A percentile compares a stretch with the other conserved stretches of the same genome.
Conservation (phyloP, 2,329 filamentous ascomycete genomes). For the Fusarium begoniae region DNA sequence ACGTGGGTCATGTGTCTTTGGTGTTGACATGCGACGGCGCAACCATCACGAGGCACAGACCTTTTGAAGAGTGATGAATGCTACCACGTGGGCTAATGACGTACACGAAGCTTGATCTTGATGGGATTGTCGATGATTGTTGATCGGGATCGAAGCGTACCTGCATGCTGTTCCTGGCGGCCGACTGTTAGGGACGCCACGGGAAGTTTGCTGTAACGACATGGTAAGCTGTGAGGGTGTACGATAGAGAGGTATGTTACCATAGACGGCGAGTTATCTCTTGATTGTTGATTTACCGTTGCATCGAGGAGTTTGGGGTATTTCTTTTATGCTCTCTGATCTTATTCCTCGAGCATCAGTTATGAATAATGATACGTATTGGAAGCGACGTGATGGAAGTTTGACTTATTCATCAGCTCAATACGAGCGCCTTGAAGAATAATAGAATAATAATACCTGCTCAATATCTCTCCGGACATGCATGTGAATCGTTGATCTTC, state of each 20-base stretch:
- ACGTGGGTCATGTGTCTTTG: constrained; percentile 40
- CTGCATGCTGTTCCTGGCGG: constrained; percentile 34
- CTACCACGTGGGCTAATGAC: constrained; percentile 38
- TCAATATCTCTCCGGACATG: not conserved
- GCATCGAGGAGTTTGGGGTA: not conserved
- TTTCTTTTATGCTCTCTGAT: not conserved
- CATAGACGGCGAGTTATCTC: not conserved
- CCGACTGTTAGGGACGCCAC: constrained; percentile 26
- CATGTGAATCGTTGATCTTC: not conserved
- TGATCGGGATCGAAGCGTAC: constrained; percentile 20
- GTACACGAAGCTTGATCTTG: not conserved
- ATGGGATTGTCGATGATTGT: constrained; percentile 21
- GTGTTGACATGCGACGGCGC: constrained; percentile 38
- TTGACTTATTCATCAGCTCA: not conserved
- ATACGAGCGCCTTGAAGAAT: not conserved
- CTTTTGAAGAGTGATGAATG: not conserved
- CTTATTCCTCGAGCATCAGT: not conserved
- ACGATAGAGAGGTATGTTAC: not conserved
- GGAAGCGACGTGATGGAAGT: not conserved
- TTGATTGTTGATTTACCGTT: too few relatives aligned
- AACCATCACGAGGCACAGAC: constrained; percentile 32
- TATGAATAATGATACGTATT: not conserved
- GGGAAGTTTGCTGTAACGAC: constrained; percentile 23
- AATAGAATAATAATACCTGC: not conserved
- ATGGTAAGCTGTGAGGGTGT: not conserved